Base-by-base conservation (phyloP, 2,329 filamentous ascomycete species). In the Apiospora aurea region DNA sequence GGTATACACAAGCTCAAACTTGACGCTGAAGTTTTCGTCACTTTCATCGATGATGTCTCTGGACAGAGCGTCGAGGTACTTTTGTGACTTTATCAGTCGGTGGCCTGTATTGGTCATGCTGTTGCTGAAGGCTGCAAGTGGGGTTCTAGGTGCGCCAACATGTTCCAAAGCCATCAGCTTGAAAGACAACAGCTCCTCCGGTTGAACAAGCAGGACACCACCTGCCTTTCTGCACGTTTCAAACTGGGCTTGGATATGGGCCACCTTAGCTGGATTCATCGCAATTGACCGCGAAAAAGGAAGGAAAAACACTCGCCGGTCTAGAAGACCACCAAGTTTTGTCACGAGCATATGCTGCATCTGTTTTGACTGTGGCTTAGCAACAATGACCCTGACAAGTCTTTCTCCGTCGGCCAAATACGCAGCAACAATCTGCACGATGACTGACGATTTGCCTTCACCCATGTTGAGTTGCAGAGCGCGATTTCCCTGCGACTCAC, bases 371-470 rank as follows among this genome's bases (percentile, higher is more conserved):
- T 92, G 86, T 0, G 91, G 85, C 73, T 91, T 92, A 0, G 87
- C 85, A 0, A 92, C 89, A 1, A 93, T 79, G 0, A 93, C 85
- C 2, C 90, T 82, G 0, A 88, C 87, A 0, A 93, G 80, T 4
- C 79, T 83, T 0, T 79, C 76, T 0, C 83, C 81, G 67, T 93
- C 82, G 0, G 89, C 88, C 0, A 92, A 78, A 0, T 83, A 79
- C 0, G 87, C 80, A 0, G 88, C 87, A 0, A 92, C 87, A 49
- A 93, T 90, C 0, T 91, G 92, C 0, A 92, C 85, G 68, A 95
- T 93, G 1, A 93, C 88, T 0, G 91, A 92, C 0, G 90, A 90
- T 73, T 93, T 94, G 0, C 91, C 92, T 76, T 92, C 87, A 0
- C 92, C 86, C 43, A 87, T 70, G 16, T 73, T 73, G 0, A 85